Evolutionary conservation across 1,284 basidiomycete species (phyloP).

Genomic region (Volvariella surrecta): DNA sequence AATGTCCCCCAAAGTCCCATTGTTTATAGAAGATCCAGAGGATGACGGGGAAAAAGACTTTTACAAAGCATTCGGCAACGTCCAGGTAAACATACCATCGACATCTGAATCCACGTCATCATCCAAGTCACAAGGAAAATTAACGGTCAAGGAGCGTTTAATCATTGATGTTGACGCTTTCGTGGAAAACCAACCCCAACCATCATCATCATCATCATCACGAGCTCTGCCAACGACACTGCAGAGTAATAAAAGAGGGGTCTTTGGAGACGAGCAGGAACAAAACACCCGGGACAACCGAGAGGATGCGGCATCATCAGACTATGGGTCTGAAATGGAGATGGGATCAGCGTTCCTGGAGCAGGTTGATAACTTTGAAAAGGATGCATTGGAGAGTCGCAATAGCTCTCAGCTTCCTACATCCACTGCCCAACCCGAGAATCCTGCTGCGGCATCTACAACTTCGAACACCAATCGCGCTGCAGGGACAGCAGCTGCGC

Average conservation of each 20-base stretch:
- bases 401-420: too few relatives aligned
- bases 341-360: constrained; percentile 29
- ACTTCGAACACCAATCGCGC: constrained; percentile 1
- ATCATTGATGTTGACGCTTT: constrained; percentile 8
- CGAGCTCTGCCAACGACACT: constrained; percentile 10
- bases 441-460: constrained; percentile 13
- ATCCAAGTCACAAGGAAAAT: too few relatives aligned
- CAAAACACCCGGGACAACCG: neutral
- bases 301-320: neutral
- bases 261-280: constrained; percentile 14
- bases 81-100: too few relatives aligned
- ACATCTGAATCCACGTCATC: too few relatives aligned
- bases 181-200: constrained; percentile 13
- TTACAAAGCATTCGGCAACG: too few relatives aligned
- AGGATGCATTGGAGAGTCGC: constrained; percentile 8
- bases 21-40: too few relatives aligned
- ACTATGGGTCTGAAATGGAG: constrained; percentile 22
- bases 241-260: constrained; percentile 14
- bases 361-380: constrained; percentile 16
- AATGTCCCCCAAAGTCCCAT: too few relatives aligned
- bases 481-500: too few relatives aligned
- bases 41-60: too few relatives aligned
- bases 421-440: constrained; percentile 8
- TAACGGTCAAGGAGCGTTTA: too few relatives aligned
- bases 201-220: constrained; percentile 4